A percentile compares a stretch with the other conserved stretches of the same genome.
Evolutionary conservation across 192 early-diverging fungal species (phyloP).

Genomic region (Backusella tarrabulga): DNA sequence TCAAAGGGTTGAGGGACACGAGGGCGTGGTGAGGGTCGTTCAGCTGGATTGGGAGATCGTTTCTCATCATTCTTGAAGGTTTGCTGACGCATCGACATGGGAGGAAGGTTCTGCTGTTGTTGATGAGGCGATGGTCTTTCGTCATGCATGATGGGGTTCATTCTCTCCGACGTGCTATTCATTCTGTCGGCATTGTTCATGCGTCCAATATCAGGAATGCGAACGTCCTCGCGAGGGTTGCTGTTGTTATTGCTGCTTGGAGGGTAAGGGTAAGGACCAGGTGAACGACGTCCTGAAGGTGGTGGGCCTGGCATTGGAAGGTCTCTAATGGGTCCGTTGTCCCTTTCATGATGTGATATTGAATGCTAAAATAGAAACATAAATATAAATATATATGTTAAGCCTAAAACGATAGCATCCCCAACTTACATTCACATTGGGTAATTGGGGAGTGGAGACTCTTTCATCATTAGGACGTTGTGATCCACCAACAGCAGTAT

Average conservation of each 20-base stretch:
- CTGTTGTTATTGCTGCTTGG: too few relatives aligned
- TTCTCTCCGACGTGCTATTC: too few relatives aligned
- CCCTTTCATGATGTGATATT: slow-evolving; percentile 13
- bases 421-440: too few relatives aligned
- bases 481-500: too few relatives aligned
- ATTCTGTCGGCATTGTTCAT: too few relatives aligned
- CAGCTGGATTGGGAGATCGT: neutral
- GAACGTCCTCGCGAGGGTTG: slow-evolving; percentile 25
- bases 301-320: neutral
- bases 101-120: slow-evolving; percentile 4
- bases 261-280: slow-evolving; percentile 22
- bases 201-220: slow-evolving; percentile 37
- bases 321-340: slow-evolving; percentile 16
- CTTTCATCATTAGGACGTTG: too few relatives aligned
- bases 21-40: slow-evolving; percentile 13
- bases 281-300: slow-evolving; percentile 10
- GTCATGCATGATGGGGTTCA: slow-evolving; percentile 32
- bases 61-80: neutral
- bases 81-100: slow-evolving; percentile 9
- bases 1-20: neutral
- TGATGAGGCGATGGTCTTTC: slow-evolving; percentile 12
- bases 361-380: too few relatives aligned
- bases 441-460: too few relatives aligned
- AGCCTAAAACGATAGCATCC: too few relatives aligned
- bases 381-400: too few relatives aligned